Percentiles rank a stretch among this genome's conserved stretches.
Evolutionary conservation across 202 grass and related monocot genomes (phyloP).

Genomic region (Cymbopogon flexuosus): DNA sequence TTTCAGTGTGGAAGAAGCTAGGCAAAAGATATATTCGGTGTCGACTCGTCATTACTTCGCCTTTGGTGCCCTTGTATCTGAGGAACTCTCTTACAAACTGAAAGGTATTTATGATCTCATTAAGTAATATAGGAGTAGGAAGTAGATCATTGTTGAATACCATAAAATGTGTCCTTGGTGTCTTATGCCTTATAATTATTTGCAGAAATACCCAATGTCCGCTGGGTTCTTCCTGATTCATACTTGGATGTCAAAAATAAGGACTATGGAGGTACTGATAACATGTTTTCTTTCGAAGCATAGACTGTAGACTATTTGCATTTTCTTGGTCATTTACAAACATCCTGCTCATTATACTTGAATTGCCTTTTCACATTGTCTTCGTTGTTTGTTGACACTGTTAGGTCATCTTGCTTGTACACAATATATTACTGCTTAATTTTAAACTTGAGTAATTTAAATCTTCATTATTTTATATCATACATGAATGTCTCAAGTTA

Average conservation of each 20-base stretch:
- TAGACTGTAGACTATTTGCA: background rate
- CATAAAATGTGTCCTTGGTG: background rate
- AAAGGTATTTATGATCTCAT: constrained; percentile 37
- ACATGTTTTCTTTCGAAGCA: background rate
- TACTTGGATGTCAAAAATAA: constrained; percentile 60
- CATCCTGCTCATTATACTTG: background rate
- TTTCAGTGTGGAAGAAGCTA: constrained; percentile 62
- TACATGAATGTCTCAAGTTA: background rate
- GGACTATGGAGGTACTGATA: constrained; percentile 61
- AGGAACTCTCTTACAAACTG: constrained; percentile 63
- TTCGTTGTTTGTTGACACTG: background rate
- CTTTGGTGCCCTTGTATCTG: constrained; percentile 61
- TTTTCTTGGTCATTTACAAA: background rate
- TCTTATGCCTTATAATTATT: constrained; percentile 2
- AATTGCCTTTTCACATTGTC: background rate
- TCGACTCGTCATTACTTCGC: constrained; percentile 72
- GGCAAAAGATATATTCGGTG: constrained; percentile 54
- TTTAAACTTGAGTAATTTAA: background rate
- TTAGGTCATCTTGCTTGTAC: background rate
- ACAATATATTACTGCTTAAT: background rate
- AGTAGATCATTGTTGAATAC: background rate
- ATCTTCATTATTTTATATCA: background rate
- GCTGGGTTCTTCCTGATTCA: constrained; percentile 81
- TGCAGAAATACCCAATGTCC: constrained; percentile 52
- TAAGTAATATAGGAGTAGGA: background rate